These are phyloP conservation scores for Metahyphopichia silvanorum DNA, from an alignment of 805 yeast genomes.

Conservation along the genomic window DNA sequence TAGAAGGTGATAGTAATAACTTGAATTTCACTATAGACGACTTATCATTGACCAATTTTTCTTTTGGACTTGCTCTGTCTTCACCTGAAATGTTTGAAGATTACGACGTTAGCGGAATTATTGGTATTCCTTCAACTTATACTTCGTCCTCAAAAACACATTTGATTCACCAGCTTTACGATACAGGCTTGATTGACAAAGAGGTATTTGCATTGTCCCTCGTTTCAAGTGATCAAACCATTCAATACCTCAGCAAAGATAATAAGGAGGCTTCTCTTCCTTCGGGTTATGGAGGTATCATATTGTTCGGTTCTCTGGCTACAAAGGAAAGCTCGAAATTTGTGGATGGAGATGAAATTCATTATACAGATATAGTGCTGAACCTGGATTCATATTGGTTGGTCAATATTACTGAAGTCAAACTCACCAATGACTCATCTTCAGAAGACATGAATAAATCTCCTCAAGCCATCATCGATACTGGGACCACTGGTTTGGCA, in stretches of 20 bases:
- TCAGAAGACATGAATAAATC: constrained; percentile 14
- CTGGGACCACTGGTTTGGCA: constrained; percentile 64
- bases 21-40: constrained; percentile 29
- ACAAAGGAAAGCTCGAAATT: constrained; percentile 8
- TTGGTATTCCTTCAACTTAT: constrained; percentile 54
- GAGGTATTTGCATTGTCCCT: constrained; percentile 35
- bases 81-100: constrained; percentile 53
- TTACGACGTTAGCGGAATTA: constrained; percentile 56
- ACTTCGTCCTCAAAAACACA: constrained; percentile 32
- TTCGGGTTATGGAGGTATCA: constrained; percentile 21
- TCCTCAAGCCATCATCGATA: constrained; percentile 54
- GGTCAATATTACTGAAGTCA: constrained; percentile 37
- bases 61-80: constrained; percentile 50
- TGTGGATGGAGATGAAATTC: constrained; percentile 29
- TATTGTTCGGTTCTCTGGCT: constrained; percentile 21
- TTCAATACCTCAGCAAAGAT: constrained; percentile 10
- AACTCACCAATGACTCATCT: constrained; percentile 25
- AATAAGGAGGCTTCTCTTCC: constrained; percentile 31
- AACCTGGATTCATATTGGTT: constrained; percentile 50
- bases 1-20: constrained; percentile 28
- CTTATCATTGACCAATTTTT: constrained; percentile 33
- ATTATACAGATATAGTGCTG: constrained; percentile 34
- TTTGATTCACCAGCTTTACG: constrained; percentile 37
- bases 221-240: constrained; percentile 10
- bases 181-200: constrained; percentile 28